Evolutionary conservation across 2,329 filamentous ascomycete species (phyloP), one percentile per base, ranked within the genome.

Genomic region (Rhinocladiella mackenziei): DNA sequence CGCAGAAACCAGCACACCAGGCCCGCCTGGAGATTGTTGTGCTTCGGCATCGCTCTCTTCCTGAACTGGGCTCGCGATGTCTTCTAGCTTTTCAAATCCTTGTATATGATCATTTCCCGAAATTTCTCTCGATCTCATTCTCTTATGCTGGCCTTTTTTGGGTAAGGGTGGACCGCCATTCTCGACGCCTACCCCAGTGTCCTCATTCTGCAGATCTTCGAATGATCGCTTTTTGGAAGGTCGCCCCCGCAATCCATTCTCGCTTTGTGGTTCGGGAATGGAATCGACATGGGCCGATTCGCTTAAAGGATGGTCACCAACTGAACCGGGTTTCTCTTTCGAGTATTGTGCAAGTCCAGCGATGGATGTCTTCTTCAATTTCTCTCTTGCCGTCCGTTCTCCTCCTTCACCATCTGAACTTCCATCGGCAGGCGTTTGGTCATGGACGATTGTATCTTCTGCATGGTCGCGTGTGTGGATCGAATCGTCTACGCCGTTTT

Each of bases 301-400:
- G 60, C 51, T 45, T 33, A 62, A 50, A 15, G 57, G 53, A 29
- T 63, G 60, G 37, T 65, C 60, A 42, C 47, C 56, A 43, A 40
- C 49, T 17, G 45, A 42, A 38, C 15, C 46, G 32, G 38, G 36
- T 33, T 45, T 47, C 19, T 33, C 29, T n/a, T 46, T 51, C 20
- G 47, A 37, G 23, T 48, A 42, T 37, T 50, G 50, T 17, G 50
- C 30, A 10, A 59, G 53, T 32, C 69, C 64, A 28, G 72, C 73
- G 43, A 82, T 78, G n/a, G 74, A 71, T 3, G 78, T 79, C 56
- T 81, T 74, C 61, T 78, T 75, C 41, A 83, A 65, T 62, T 80
- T 77, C 59, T 81, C 74, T 45, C 78, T 68, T 26, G 80, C 75
- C 6, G 76, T 76, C 48, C 71, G 73, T 60, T 81, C 77, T 48